phyloP scores from a whole-genome alignment of 441 rosid species.

The Viola pubescens region DNA sequence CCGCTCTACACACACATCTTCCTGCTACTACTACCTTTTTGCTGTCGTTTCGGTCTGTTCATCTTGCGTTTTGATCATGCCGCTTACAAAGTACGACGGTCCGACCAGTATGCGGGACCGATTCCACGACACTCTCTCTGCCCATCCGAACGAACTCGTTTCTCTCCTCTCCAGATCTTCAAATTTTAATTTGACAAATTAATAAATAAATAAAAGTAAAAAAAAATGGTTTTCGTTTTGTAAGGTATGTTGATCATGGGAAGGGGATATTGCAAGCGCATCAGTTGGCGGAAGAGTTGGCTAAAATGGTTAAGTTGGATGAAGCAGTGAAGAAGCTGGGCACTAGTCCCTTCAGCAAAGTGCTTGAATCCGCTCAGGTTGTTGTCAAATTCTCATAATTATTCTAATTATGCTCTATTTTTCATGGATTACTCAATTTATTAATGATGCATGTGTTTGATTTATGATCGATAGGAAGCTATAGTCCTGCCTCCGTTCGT shows the following conservation, averaged over 20 bases:
- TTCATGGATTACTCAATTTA: neutral
- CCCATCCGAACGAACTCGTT: conserved; percentile 63
- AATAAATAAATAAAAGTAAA: neutral
- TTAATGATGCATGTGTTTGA: neutral
- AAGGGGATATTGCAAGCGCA: conserved; percentile 72
- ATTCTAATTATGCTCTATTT: neutral
- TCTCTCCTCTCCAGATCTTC: conserved; percentile 53
- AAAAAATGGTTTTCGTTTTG: neutral
- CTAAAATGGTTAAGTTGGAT: conserved; percentile 39
- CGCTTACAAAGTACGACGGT: neutral
- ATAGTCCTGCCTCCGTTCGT: conserved; percentile 66
- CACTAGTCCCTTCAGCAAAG: conserved; percentile 52
- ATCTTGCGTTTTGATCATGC: neutral
- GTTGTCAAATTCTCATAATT: neutral
- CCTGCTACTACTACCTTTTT: neutral
- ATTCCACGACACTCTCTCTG: conserved; percentile 57
- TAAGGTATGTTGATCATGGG: conserved; percentile 62
- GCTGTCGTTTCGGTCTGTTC: neutral
- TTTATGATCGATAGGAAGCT: conserved; percentile 42
- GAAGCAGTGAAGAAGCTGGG: conserved; percentile 33
- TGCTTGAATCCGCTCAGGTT: conserved; percentile 61
- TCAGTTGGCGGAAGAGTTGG: conserved; percentile 52
- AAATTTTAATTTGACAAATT: neutral
- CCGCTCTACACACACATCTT: neutral
- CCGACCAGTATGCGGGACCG: conserved; percentile 48